Evolutionary conservation across 768 basidiomycete genomes (phyloP).

Genomic region (Cystobasidium onofrii): DNA sequence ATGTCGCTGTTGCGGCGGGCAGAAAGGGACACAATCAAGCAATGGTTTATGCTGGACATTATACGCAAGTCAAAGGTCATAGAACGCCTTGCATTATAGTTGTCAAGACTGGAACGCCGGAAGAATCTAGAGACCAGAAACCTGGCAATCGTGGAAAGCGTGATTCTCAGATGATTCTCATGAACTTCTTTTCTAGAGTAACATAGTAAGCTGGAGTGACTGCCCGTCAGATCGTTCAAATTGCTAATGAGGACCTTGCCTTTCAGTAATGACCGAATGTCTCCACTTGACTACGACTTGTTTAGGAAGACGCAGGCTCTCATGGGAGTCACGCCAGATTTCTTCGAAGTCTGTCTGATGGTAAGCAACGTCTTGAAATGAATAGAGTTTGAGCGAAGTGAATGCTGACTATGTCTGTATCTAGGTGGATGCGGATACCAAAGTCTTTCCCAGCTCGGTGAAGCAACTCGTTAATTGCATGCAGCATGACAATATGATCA

Average conservation of each 20-base stretch:
- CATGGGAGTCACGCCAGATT: constrained; percentile 99
- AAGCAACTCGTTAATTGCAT: constrained; percentile 90
- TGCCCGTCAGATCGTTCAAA: no score
- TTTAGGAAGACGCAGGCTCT: constrained; percentile 92
- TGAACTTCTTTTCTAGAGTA: constrained; percentile 99
- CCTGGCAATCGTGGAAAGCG: constrained; percentile 97
- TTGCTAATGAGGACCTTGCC: constrained; percentile 34
- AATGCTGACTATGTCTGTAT: constrained; percentile 15
- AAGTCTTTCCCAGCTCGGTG: constrained; percentile 82
- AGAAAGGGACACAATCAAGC: constrained; percentile 84
- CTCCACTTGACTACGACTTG: constrained; percentile 90
- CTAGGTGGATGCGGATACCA: constrained; percentile 97
- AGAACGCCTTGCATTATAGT: constrained; percentile 88
- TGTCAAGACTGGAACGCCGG: constrained; percentile 91
- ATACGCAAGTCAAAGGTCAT: constrained; percentile 81
- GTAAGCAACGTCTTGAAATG: constrained; percentile 51
- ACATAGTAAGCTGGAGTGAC: constrained; percentile 63
- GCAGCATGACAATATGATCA: constrained; percentile 97
- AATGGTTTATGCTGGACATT: constrained; percentile 99
- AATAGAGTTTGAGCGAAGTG: constrained; percentile 9
- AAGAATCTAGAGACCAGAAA: constrained; percentile 79
- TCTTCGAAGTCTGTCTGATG: constrained; percentile 95
- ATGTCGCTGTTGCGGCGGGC: constrained; percentile 80
- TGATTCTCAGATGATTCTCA: constrained; percentile 94
- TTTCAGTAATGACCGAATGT: constrained; percentile 79